These are phyloP conservation scores for Annona squamosa DNA, from an alignment of 164 flowering plant genomes.

Conservation along the genomic window DNA sequence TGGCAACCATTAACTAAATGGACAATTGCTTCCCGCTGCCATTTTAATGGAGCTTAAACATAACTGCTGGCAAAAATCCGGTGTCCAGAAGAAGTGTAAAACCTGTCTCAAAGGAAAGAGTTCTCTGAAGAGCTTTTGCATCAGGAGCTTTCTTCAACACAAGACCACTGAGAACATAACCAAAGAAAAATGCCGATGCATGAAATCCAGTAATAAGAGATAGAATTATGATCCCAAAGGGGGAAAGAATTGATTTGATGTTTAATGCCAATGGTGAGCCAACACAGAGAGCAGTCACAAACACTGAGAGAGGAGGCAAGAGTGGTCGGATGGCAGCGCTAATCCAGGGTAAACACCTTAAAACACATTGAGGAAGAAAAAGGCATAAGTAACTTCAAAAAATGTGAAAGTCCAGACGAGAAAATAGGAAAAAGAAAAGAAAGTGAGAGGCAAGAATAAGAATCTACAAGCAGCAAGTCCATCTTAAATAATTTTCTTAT, in stretches of 20 bases:
- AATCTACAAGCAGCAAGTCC: too few relatives aligned
- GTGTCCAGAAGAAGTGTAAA: constrained; percentile 7
- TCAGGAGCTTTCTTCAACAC: constrained; percentile 53
- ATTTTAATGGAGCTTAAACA: not conserved
- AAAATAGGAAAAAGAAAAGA: too few relatives aligned
- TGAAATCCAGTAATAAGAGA: constrained; percentile 69
- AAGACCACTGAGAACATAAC: constrained; percentile 55
- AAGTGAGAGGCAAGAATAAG: too few relatives aligned
- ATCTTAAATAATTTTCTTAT: too few relatives aligned
- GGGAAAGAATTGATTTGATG: constrained; percentile 62
- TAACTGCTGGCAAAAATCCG: not conserved
- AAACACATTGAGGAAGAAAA: not conserved
- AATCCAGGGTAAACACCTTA: constrained; percentile 64
- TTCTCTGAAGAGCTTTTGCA: constrained; percentile 74
- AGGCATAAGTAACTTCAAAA: constrained; percentile 2
- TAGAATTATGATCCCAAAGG: constrained; percentile 64
- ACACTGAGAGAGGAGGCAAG: constrained; percentile 80
- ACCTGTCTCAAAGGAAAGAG: constrained; percentile 94
- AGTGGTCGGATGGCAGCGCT: constrained; percentile 71
- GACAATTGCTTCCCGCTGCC: not conserved
- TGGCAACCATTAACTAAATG: not conserved
- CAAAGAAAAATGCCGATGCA: constrained; percentile 64
- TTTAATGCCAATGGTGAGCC: constrained; percentile 94
- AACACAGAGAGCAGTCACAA: constrained; percentile 87
- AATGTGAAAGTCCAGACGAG: too few relatives aligned